Percentiles rank a stretch among this genome's conserved stretches.
phyloP scores from a whole-genome alignment of 1,284 basidiomycete species.

The Sanguinoderma infundibulare region DNA sequence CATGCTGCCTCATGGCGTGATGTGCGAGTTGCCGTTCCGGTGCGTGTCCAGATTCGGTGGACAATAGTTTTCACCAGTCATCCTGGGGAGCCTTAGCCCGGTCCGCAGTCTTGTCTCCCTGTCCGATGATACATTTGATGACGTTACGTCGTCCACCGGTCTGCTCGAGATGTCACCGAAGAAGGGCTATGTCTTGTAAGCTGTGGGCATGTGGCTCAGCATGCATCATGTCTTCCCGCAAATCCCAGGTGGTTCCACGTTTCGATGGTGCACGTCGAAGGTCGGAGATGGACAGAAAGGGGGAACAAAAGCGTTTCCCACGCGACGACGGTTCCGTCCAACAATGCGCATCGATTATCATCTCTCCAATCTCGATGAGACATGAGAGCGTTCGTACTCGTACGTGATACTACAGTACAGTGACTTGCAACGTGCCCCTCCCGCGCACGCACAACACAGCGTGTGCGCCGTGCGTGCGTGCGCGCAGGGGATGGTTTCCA shows the following conservation, averaged over 20 bases:
- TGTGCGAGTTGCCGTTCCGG: too few species aligned
- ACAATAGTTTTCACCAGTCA: too few species aligned
- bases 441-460: background rate
- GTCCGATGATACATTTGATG: constrained; percentile 4
- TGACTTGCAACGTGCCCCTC: background rate
- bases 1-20: background rate
- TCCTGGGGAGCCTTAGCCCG: background rate
- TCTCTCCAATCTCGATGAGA: background rate
- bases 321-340: background rate
- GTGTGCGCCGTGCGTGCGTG: too few species aligned
- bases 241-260: too few species aligned
- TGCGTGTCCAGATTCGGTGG: background rate
- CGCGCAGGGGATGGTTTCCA: background rate
- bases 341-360: background rate
- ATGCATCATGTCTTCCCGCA: background rate
- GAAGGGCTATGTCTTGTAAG: background rate
- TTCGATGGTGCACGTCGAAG: background rate
- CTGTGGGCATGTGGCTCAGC: background rate
- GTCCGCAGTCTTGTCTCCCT: background rate
- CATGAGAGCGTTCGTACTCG: background rate
- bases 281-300: background rate
- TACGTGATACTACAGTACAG: too few species aligned
- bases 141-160: background rate
- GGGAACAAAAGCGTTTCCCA: constrained; percentile 8
- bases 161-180: background rate